phyloP scores from a whole-genome alignment of 2,329 filamentous ascomycete species.

The Diatrype stigma region DNA sequence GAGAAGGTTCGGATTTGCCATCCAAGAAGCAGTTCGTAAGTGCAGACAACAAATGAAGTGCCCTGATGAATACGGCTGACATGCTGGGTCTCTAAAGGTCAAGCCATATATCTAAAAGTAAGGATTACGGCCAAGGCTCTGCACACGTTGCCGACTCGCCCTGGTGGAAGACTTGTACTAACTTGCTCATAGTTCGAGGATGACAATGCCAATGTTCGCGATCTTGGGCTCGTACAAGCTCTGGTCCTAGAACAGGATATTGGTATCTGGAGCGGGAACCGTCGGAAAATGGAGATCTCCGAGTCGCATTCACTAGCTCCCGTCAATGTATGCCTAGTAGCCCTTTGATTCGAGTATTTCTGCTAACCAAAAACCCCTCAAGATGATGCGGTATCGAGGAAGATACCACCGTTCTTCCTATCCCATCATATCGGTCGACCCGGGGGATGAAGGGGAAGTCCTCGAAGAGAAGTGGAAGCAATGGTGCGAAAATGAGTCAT shows the following conservation, averaged over 20 bases:
- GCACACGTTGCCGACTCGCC: background rate
- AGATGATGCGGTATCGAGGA: constrained; percentile 54
- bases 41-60: constrained; percentile 3
- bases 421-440: constrained; percentile 43
- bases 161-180: constrained; percentile 2
- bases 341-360: background rate
- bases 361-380: constrained; percentile 14
- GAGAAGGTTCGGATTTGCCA: constrained; percentile 55
- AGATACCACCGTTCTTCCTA: constrained; percentile 56
- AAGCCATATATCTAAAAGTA: constrained; percentile 4
- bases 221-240: constrained; percentile 46
- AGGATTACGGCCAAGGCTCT: background rate
- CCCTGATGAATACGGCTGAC: background rate
- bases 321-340: constrained; percentile 34
- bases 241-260: constrained; percentile 46
- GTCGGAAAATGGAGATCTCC: constrained; percentile 53
- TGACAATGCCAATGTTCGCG: constrained; percentile 42
- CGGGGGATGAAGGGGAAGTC: constrained; percentile 50
- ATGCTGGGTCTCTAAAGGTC: constrained; percentile 4
- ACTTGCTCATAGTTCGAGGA: constrained; percentile 45
- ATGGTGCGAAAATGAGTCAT: constrained; percentile 63
- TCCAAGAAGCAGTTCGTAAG: constrained; percentile 48
- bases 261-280: constrained; percentile 51
- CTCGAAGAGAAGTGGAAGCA: constrained; percentile 62
- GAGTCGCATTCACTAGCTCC: constrained; percentile 46